phyloP scores from a whole-genome alignment of 257 asterid species.

The Solanum habrochaites region DNA sequence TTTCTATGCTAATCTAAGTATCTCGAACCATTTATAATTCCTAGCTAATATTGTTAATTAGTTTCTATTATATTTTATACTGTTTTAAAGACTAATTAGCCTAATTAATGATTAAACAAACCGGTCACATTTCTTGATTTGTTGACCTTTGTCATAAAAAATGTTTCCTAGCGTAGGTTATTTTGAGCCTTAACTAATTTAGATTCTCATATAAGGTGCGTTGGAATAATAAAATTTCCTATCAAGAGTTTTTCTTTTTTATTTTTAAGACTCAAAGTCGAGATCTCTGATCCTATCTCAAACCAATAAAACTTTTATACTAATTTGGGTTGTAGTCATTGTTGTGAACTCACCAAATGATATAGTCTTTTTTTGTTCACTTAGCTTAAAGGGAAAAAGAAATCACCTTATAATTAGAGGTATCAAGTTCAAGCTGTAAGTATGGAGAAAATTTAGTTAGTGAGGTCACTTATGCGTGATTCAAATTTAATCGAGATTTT shows the following conservation, averaged over 20 bases:
- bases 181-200: not conserved
- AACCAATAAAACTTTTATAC: not conserved
- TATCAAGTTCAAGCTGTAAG: rapidly evolving
- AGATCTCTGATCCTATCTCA: not conserved
- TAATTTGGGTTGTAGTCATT: not conserved
- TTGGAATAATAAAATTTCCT: not conserved
- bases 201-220: not conserved
- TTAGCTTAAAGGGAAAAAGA: not conserved
- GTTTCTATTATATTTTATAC: not conserved
- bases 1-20: not conserved
- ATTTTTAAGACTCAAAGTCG: not conserved
- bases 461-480: no score
- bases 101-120: not conserved
- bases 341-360: not conserved
- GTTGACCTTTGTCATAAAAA: not conserved
- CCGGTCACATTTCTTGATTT: not conserved
- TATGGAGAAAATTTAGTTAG: no score
- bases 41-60: not conserved
- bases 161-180: not conserved
- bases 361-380: not conserved
- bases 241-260: not conserved
- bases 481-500: rapidly evolving
- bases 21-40: not conserved
- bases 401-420: not conserved
- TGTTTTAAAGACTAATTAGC: not conserved